These are phyloP conservation scores for Candida gorgasii DNA, from an alignment of 805 yeast species.

Conservation along the genomic window DNA sequence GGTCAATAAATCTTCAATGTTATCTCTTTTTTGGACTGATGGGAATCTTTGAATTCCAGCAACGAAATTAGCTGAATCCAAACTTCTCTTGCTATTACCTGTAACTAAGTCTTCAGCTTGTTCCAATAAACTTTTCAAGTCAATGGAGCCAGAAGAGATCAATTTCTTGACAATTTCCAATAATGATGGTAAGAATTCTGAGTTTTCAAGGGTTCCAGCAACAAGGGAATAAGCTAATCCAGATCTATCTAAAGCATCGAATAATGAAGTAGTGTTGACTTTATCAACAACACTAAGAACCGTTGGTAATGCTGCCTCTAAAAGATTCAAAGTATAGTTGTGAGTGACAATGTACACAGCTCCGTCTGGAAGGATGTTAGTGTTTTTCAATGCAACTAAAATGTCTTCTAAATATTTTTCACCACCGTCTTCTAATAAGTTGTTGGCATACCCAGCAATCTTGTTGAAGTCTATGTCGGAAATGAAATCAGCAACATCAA, in stretches of 20 bases:
- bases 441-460: slow-evolving; percentile 31
- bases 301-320: slow-evolving; percentile 18
- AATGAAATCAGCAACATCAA: slow-evolving; percentile 20
- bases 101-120: slow-evolving; percentile 16
- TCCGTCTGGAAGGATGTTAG: slow-evolving; percentile 26
- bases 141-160: slow-evolving; percentile 20
- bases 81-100: slow-evolving; percentile 6
- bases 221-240: slow-evolving; percentile 29
- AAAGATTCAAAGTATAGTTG: slow-evolving; percentile 23
- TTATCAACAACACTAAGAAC: slow-evolving; percentile 17
- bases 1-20: slow-evolving; percentile 29
- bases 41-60: slow-evolving; percentile 5
- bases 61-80: slow-evolving; percentile 10
- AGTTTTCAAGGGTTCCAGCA: slow-evolving; percentile 24
- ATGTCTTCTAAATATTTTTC: slow-evolving; percentile 24
- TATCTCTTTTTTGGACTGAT: slow-evolving; percentile 24
- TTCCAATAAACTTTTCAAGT: slow-evolving; percentile 15
- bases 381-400: slow-evolving; percentile 23
- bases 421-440: slow-evolving; percentile 23
- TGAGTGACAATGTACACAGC: slow-evolving; percentile 24
- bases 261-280: slow-evolving; percentile 26
- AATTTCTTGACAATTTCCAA: slow-evolving; percentile 21
- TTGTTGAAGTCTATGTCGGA: slow-evolving; percentile 19
- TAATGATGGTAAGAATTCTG: slow-evolving; percentile 26
- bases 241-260: slow-evolving; percentile 30